Evolutionary conservation across 2,329 filamentous ascomycete genomes (phyloP), one percentile per base, ranked within the genome.

Genomic region (Colletotrichum zoysiae): DNA sequence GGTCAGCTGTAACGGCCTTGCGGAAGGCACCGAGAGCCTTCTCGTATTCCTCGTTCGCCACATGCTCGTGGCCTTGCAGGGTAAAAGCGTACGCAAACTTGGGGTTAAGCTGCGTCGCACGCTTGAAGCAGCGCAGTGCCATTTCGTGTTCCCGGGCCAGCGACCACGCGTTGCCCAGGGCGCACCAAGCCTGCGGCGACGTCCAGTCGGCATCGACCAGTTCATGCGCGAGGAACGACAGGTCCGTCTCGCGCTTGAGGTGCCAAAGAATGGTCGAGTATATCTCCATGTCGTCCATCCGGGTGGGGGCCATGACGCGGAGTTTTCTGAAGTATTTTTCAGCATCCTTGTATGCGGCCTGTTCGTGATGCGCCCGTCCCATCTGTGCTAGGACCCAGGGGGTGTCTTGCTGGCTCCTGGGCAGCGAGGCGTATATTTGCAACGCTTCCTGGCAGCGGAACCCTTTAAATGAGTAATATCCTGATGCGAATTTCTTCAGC

Each of bases 231-330:
- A 99, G 86, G 81, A 96, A 97, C 0, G 95, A 95, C 30, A 99
- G 86, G 73, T 98, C 94, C 0, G 95, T 93, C 78, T 98, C 95
- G 74, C 93, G 92, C 81, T 97, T 97, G 74, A 98, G 84, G 81
- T 98, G 95, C 96, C 97, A 99, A n/a, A 99, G 87, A n/a, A 97
- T 92, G 0, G 96, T 99, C 18, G 95, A 98, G 82, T 97, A 99
- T 46, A 98, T 91, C 79, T 99, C 96, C 95, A 98, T 98, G 78
- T 98, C 95, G 78, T 97, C 93, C 56, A 97, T 86, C 5, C 94
- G 90, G 1, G 93, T 93, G 1, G 95, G 95, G 16, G 93, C 91
- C 75, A 96, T 86, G 42, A 92, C 89, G 62, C 94, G 91, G 75
- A 99, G 89, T 67, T 91, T 90, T 70, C 90, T 87, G 80, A 97